These are phyloP conservation scores for Entomortierella beljakovae DNA, from an alignment of 192 early-diverging fungal genomes.

Conservation along the genomic window DNA sequence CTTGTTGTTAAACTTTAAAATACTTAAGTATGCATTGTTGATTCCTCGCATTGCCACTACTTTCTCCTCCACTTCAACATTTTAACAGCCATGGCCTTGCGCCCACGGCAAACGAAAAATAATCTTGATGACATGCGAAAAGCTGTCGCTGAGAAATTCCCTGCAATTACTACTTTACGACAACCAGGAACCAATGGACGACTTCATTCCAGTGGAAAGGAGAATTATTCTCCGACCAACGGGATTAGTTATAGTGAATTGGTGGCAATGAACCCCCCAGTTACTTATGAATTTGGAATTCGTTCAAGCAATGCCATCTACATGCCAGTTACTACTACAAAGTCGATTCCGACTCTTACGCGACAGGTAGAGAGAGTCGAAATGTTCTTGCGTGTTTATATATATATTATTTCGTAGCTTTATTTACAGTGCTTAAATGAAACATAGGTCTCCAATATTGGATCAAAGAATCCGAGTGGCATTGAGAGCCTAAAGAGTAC, in stretches of 20 bases:
- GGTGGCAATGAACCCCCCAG: constrained; percentile 24
- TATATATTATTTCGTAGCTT: not conserved
- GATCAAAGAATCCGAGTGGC: constrained; percentile 1
- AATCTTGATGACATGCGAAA: constrained; percentile 43
- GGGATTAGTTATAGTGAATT: constrained; percentile 15
- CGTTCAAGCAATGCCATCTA: constrained; percentile 25
- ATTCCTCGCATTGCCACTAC: too few relatives aligned
- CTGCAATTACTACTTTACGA: constrained; percentile 22
- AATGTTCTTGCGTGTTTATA: not conserved
- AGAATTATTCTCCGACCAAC: constrained; percentile 14
- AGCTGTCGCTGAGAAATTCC: constrained; percentile 35
- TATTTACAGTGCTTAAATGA: not conserved
- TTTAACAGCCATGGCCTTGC: constrained; percentile 21
- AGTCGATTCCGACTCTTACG: not conserved
- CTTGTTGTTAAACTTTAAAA: too few relatives aligned
- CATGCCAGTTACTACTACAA: not conserved
- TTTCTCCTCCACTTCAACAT: not conserved
- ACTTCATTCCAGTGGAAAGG: constrained; percentile 3
- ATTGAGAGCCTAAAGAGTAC: not conserved
- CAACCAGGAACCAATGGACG: not conserved
- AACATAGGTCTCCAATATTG: constrained; percentile 15
- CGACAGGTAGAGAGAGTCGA: constrained; percentile 17
- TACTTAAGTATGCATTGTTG: too few relatives aligned
- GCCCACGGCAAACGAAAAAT: constrained; percentile 24
- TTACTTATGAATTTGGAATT: constrained; percentile 24